phyloP scores from a whole-genome alignment of 1,284 basidiomycete species.

The Pseudozyma sp. region DNA sequence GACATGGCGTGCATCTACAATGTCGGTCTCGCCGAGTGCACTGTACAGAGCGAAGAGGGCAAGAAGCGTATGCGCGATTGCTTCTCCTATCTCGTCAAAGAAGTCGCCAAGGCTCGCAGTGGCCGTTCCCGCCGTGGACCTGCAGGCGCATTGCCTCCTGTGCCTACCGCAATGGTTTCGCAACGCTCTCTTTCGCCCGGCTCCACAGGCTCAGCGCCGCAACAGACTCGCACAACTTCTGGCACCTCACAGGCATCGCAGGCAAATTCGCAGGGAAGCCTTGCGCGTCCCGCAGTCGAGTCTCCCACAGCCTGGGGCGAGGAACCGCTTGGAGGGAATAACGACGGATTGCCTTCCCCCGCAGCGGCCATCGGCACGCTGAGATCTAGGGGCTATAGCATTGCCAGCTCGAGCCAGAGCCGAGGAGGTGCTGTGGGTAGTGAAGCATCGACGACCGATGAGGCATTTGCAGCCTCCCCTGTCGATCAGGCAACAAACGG shows the following conservation, averaged over 20 bases:
- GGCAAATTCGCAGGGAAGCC: constrained; percentile 13
- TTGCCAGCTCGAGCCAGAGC: constrained; percentile 26
- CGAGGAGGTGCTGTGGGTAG: constrained; percentile 2
- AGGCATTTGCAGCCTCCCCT: constrained; percentile 1
- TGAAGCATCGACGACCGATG: constrained; percentile 11
- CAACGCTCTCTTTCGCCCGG: constrained; percentile 20
- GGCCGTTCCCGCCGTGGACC: constrained; percentile 36
- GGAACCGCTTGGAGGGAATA: background rate
- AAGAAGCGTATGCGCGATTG: constrained; percentile 66
- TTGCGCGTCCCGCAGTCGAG: background rate
- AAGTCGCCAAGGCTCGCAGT: constrained; percentile 60
- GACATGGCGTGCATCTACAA: constrained; percentile 65
- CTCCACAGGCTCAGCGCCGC: constrained; percentile 5
- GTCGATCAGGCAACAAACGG: constrained; percentile 4
- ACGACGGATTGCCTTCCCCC: constrained; percentile 7
- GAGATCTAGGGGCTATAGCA: constrained; percentile 28
- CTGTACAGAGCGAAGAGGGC: constrained; percentile 62
- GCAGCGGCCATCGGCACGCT: constrained; percentile 3
- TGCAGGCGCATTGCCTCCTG: constrained; percentile 24
- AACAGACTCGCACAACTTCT: constrained; percentile 21
- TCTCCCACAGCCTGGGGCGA: constrained; percentile 2
- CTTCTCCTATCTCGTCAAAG: constrained; percentile 64
- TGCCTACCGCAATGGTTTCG: constrained; percentile 13
- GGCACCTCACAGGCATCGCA: constrained; percentile 12
- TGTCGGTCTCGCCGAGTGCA: constrained; percentile 65